Evolutionary conservation across 106 monocot genomes (phyloP).

Genomic region (Platanthera zijinensis): DNA sequence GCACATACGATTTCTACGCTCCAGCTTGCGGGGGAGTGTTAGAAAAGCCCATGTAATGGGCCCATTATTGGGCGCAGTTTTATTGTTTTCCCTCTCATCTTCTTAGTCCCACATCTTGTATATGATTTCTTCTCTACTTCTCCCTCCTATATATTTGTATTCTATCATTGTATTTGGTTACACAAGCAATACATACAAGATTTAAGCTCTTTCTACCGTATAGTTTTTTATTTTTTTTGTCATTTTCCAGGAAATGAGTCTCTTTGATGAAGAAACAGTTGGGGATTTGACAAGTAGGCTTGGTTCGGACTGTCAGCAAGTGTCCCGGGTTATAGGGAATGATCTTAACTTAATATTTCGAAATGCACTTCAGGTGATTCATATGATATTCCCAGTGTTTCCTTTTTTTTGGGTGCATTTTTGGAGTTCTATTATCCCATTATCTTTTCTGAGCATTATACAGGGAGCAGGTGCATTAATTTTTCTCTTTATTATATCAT

Average conservation of each 20-base stretch:
- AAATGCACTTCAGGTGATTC: conserved; percentile 76
- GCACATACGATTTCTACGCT: too few relatives aligned
- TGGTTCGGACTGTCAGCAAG: conserved; percentile 97
- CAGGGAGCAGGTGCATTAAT: conserved; percentile 78
- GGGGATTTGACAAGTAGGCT: conserved; percentile 96
- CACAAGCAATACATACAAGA: too few relatives aligned
- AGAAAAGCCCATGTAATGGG: too few relatives aligned
- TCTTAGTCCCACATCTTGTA: too few relatives aligned
- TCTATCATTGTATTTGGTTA: too few relatives aligned
- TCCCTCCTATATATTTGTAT: too few relatives aligned
- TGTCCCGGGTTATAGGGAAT: conserved; percentile 86
- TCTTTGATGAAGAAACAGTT: conserved; percentile 92
- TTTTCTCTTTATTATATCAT: conserved; percentile 73
- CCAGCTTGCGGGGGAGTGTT: too few relatives aligned
- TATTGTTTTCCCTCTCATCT: too few relatives aligned
- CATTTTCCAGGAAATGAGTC: conserved; percentile 57
- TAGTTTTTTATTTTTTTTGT: conserved; percentile 2
- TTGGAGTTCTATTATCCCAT: background rate
- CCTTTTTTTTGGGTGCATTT: background rate
- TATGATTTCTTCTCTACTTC: too few relatives aligned
- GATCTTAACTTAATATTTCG: conserved; percentile 92
- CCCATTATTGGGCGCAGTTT: too few relatives aligned
- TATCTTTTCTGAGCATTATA: conserved; percentile 9
- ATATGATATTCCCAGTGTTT: background rate
- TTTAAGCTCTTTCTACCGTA: too few relatives aligned